Evolutionary conservation across 495 filamentous ascomycete genomes (phyloP), one percentile per base, ranked within the genome.

Genomic region (Penicillium mononematosum): DNA sequence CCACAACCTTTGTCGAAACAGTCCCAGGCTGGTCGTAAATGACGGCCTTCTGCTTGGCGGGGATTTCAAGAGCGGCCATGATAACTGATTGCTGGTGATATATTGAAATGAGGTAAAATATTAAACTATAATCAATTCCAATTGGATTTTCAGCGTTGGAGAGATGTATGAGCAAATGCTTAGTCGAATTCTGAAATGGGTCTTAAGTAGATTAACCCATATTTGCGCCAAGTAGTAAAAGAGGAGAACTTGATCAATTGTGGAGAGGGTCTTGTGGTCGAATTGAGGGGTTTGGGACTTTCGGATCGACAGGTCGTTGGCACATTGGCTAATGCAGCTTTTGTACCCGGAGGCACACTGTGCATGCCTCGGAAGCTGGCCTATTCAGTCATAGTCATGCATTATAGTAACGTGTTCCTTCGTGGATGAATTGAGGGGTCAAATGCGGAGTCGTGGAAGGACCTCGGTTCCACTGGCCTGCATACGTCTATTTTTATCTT

Each of bases 1-100:
- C 83, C 31, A 81, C 81, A 29, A 90, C 63, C 62, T 85, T 84
- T 16, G 85, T 88, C n/a, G 85, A 86, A 50, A 89, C 79, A 4
- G 73, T 81, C 22, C 87, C 87, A 5, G 85, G 85, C 63, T 87
- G 78, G 69, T 89, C 85, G 66, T 87, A 91, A 53, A 89, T 71
- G 38, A 74, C 73, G 27, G 86, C 88, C 72, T 87, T 89, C 65
- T 89, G 82, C 55, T 75, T 87, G 63, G 78, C 78, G 11, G 86
- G 86, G 38, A 88, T 78, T 12, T 72, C 67, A 12, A 62, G 60
- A 12, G 57, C 56, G 61, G 68, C 50, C 69, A 72, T 74, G 7
- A 11, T 61, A 39, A 54, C 8, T 22, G n/a, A 10, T 34, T 22
- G 7, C 17, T 10, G 17, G 17, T 34, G 11, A 24, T 16, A 36